Conservation (phyloP, 2,329 filamentous ascomycete species). For the Thelonectria blattea region DNA sequence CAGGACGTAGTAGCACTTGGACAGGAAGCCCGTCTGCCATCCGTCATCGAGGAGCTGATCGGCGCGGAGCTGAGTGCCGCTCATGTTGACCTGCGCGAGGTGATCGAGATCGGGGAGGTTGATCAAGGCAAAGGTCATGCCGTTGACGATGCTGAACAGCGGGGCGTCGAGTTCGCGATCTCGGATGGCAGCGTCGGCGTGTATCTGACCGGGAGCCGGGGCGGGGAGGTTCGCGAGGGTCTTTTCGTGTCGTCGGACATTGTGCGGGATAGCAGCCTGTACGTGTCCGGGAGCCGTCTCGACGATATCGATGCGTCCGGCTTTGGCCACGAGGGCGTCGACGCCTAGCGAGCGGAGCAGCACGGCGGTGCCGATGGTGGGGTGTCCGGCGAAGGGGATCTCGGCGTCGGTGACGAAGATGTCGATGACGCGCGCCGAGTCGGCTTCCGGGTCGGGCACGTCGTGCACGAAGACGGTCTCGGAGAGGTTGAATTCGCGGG, state of each 20-base stretch:
- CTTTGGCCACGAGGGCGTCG: conserved; percentile 58
- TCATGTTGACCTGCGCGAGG: conserved; percentile 51
- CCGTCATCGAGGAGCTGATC: conserved; percentile 55
- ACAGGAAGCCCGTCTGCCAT: conserved; percentile 61
- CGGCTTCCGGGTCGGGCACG: conserved; percentile 39
- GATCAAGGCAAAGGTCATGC: conserved; percentile 75
- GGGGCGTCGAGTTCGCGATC: conserved; percentile 51
- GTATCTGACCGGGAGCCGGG: conserved; percentile 37
- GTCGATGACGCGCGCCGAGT: conserved; percentile 53
- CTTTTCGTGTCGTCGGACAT: conserved; percentile 64
- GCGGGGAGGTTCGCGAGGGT: conserved; percentile 44
- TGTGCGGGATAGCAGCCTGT: conserved; percentile 69
- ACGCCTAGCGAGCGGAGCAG: conserved; percentile 51
- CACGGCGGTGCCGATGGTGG: conserved; percentile 63
- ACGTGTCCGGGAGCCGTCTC: conserved; percentile 51
- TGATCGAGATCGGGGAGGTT: conserved; percentile 65
- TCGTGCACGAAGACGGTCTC: conserved; percentile 69
- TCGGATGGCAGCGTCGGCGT: conserved; percentile 38
- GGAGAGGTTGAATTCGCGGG: conserved; percentile 68
- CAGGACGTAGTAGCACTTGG: conserved; percentile 65
- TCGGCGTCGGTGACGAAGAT: conserved; percentile 64
- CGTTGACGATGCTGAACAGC: conserved; percentile 70
- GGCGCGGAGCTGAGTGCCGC: conserved; percentile 42
- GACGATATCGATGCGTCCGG: conserved; percentile 60
- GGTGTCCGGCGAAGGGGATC: conserved; percentile 68